Base-by-base conservation (phyloP, 495 filamentous ascomycete genomes). In the Sporormia fimetaria region DNA sequence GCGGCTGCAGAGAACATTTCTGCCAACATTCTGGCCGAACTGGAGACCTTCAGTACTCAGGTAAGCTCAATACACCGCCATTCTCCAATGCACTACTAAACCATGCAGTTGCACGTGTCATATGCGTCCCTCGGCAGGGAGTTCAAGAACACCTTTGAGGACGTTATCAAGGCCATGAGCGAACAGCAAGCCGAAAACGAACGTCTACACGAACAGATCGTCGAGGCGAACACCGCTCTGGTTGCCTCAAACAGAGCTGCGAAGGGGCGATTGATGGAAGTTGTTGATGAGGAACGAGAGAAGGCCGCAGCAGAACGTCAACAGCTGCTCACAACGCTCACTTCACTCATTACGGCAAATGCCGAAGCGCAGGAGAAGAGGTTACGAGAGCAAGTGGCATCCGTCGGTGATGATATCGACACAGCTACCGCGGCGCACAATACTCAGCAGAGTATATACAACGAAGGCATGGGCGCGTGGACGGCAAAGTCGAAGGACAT, bases 51-150 rank as follows among this genome's bases (percentile, higher is more conserved):
- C 42, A 84, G 94, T 50, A 73, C 65, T 39, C 78, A 87, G 60
- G 72, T 75, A 64, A 40, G 40, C 14, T 16, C n/a, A 27, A 1
- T n/a, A 3, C 17, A 17, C n/a, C 12, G 11, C 8, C 21, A 23
- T 20, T 24, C 11, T 21, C 37, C 33, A 30, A 32, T 18, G 27
- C 22, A 25, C 36, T 37, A 20, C 55, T 66, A 42, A 65, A 42
- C 4, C 25, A 6, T 6, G n/a, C 35, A 79, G 67, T 69, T 98
- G 27, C 83, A 94, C 51, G 52, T 67, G 6, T 96, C 92, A 0
- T 96, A 93, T 62, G 80, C 76, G 49, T 74, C 73, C n/a, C 70
- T 96, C 2, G 86, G 86, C n/a, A 78, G 75, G 34, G 85, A 95
- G 46, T 83, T 95, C 64, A 87, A 88, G 52, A 61, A 59, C 12